Base-by-base conservation (phyloP, 208 protist genomes). In the Trypanosoma cruzi region DNA sequence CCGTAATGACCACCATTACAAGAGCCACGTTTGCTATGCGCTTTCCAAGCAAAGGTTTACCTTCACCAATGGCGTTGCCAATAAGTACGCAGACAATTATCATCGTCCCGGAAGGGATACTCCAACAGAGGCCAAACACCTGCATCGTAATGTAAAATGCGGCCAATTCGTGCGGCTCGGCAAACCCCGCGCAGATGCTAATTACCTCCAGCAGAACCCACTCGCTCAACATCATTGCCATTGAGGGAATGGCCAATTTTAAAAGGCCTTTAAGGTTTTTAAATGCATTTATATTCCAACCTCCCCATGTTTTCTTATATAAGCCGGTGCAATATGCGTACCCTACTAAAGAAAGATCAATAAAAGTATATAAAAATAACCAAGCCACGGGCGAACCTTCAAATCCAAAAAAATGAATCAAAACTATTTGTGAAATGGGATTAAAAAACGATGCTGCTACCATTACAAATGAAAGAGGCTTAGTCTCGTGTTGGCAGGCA, bases 161-260 rank as follows among this genome's bases (percentile, higher is more conserved):
- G 0, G 83, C 90, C 34, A 95, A 81, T 52, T 92, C 83, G n/a
- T 68, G 71, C 1, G 79, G 52, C 4, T 77, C 42, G 20, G 83
- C 83, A 73, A 91, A 93, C 34, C 87, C 87, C 8, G 80, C 80
- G 0, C 80, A 87, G 32, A 92, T 66, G 28, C 68, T 75, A 71
- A 91, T 91, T 34, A 95, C 69, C 68, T 95, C 90, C 11, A 95
- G 60, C 54, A 81, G 84, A 1, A 93, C 87, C 90, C 90, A 95
- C 75, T 95, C 85, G 50, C 84, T 89, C 58, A 95, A 67, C 86
- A 92, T 93, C 57, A 95, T 81, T 61, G 80, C 87, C 85, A 95
- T 90, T 0, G 90, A 95, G 16, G 90, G 87, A n/a, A 93, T 44
- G 32, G 90, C 87, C 52, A 95, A 79, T 42, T 60, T 71, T 16